phyloP scores from a whole-genome alignment of 495 filamentous ascomycete species.

The Neohortaea acidophila region DNA sequence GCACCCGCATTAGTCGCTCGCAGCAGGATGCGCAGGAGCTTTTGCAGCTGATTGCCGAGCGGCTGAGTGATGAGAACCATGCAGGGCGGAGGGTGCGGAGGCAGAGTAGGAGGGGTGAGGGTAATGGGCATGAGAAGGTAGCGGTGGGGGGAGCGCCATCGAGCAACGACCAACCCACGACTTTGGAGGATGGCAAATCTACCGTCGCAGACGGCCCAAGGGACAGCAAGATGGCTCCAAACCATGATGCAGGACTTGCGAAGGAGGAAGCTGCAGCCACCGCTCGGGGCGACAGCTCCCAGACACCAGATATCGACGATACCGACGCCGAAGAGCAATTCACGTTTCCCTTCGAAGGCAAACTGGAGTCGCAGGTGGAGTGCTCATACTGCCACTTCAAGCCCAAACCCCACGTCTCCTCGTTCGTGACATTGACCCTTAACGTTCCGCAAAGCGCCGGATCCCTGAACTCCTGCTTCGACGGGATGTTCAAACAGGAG shows the following conservation, averaged over 20 bases:
- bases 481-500: constrained; percentile 85
- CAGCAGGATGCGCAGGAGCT: constrained; percentile 99
- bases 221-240: no score
- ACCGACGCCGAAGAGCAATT: constrained; percentile 37
- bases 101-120: no score
- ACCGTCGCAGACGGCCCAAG: no score
- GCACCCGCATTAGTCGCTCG: constrained; percentile 73
- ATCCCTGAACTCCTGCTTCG: constrained; percentile 62
- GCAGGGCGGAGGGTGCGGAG: constrained; percentile 58
- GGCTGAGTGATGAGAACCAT: constrained; percentile 85
- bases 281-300: no score
- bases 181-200: no score
- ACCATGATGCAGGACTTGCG: no score
- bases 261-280: no score
- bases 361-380: constrained; percentile 79
- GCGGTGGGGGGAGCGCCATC: no score
- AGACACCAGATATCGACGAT: constrained; percentile 5
- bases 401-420: constrained; percentile 63
- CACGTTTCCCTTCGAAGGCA: constrained; percentile 75
- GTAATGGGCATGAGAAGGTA: no score
- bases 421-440: constrained; percentile 83
- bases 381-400: constrained; percentile 80
- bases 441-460: constrained; percentile 64
- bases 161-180: no score
- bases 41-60: constrained; percentile 79